Evolutionary conservation across 1,284 basidiomycete species (phyloP).

Genomic region (Cutaneotrichosporon cutaneum): DNA sequence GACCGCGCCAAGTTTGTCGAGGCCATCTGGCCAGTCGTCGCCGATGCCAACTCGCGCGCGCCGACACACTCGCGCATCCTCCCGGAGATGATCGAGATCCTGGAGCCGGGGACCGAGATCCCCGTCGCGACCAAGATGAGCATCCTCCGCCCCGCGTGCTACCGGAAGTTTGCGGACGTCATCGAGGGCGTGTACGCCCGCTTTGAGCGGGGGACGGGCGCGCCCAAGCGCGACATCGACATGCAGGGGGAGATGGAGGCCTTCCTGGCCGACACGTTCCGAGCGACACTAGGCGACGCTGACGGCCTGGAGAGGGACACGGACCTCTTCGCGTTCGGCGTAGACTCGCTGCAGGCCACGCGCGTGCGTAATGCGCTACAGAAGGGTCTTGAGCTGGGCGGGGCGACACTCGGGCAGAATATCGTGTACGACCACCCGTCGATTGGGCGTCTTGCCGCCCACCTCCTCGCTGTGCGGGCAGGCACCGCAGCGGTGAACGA

Average conservation of each 20-base stretch:
- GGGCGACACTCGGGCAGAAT: constrained; percentile 53
- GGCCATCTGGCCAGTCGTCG: constrained; percentile 58
- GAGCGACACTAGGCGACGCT: constrained; percentile 48
- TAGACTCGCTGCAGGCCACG: constrained; percentile 62
- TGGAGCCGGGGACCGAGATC: constrained; percentile 53
- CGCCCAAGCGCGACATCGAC: constrained; percentile 47
- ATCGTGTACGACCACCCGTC: constrained; percentile 52
- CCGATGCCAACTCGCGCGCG: constrained; percentile 58
- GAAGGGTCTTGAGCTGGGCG: constrained; percentile 55
- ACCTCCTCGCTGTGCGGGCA: constrained; percentile 40
- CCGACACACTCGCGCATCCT: constrained; percentile 60
- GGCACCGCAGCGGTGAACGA: constrained; percentile 27
- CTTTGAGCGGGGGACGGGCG: constrained; percentile 55
- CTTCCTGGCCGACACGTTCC: constrained; percentile 52
- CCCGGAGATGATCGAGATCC: constrained; percentile 59
- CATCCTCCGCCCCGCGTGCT: constrained; percentile 53
- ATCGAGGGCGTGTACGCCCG: constrained; percentile 58
- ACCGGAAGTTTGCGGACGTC: constrained; percentile 57
- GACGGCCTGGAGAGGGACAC: constrained; percentile 30
- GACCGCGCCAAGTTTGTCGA: constrained; percentile 52
- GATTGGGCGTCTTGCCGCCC: constrained; percentile 36
- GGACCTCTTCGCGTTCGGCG: constrained; percentile 54
- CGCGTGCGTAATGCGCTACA: constrained; percentile 59
- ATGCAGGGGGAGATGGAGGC: constrained; percentile 48
- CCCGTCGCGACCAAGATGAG: constrained; percentile 50